A percentile compares a stretch with the other conserved stretches of the same genome.
Evolutionary conservation across 768 basidiomycete genomes (phyloP).

Genomic region (Tylopilus plumbeoviolaceoides): DNA sequence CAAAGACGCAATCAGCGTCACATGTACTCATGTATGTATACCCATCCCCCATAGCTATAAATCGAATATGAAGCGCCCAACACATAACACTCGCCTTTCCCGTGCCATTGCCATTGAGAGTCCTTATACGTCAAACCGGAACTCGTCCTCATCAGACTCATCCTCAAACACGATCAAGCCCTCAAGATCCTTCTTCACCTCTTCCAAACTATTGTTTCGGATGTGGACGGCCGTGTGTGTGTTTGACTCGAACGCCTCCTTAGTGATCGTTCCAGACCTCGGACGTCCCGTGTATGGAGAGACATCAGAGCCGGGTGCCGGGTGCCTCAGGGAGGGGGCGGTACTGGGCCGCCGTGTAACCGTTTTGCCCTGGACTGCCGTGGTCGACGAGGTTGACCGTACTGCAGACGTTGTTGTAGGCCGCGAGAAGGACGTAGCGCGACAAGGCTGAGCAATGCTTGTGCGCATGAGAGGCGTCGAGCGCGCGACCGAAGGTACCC

Average conservation of each 20-base stretch:
- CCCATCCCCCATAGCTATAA: conserved; percentile 8
- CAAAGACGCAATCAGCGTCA: conserved; percentile 2
- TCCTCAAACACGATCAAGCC: conserved; percentile 24
- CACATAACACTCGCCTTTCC: too few relatives aligned
- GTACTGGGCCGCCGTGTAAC: background rate
- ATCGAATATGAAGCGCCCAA: conserved; percentile 11
- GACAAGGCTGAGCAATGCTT: conserved; percentile 3
- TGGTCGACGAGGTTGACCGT: conserved; percentile 4
- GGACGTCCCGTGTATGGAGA: conserved; percentile 6
- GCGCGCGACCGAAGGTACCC: conserved; percentile 13
- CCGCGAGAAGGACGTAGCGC: conserved; percentile 5
- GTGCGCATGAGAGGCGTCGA: conserved; percentile 16
- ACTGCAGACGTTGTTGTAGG: conserved; percentile 7
- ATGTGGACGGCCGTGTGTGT: conserved; percentile 16
- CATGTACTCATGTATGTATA: background rate
- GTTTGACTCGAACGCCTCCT: conserved; percentile 20
- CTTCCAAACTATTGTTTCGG: conserved; percentile 23
- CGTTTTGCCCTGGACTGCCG: conserved; percentile 9
- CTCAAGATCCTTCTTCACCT: conserved; percentile 31
- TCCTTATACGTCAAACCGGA: conserved; percentile 22
- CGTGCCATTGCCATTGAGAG: too few relatives aligned
- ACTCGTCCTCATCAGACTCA: conserved; percentile 25
- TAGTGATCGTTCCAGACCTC: conserved; percentile 26
- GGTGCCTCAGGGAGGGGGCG: background rate
- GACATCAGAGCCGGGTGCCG: background rate